Base-by-base conservation (phyloP, 1,284 basidiomycete genomes). In the Tremellales sp. region DNA sequence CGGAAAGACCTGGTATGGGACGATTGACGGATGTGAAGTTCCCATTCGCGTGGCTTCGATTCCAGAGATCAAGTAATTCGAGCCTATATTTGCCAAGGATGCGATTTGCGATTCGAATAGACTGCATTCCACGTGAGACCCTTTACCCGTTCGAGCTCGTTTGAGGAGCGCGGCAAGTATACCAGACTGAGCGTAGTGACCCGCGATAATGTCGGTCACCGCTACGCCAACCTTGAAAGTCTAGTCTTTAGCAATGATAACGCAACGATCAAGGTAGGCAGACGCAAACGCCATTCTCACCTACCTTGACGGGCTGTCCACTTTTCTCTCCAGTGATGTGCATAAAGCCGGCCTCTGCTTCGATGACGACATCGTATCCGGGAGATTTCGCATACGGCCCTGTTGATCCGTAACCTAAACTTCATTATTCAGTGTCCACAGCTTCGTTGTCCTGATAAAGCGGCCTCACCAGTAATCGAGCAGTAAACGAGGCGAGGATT, bases 241-340 rank as follows among this genome's bases (percentile, higher is more conserved):
- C 26, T 5, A 16, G 13, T 21, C 14, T 18, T n/a, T n/a, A n/a
- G n/a, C n/a, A n/a, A n/a, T n/a, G n/a, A n/a, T n/a, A n/a, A n/a
- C n/a, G n/a, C n/a, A n/a, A n/a, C n/a, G 33, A 32, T 29, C 12
- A 39, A 31, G 10, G 10, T 31, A 16, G 29, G 16, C 29, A 31
- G 29, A 10, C 29, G n/a, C 4, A 12, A 34, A 29, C 12, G 6
- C 12, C 13, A 10, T 13, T 26, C 14, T 13, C 12, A 40, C 61
- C 50, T 24, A 73, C 72, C 73, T 97, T 97, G 67, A 84, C 86
- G 1, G 92, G 93, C 13, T 83, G 80, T 3, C 91, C 83, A 60
- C 87, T 85, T 6, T 84, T 79, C 73, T 97, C 93, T 38, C 92
- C 92, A 8, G 93, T 97, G 62, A 93, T 93, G 71, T 93, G 89